Percentiles rank a stretch among this genome's conserved stretches.
Evolutionary conservation across 768 basidiomycete genomes (phyloP).

Genomic region (Podaxis sp.): DNA sequence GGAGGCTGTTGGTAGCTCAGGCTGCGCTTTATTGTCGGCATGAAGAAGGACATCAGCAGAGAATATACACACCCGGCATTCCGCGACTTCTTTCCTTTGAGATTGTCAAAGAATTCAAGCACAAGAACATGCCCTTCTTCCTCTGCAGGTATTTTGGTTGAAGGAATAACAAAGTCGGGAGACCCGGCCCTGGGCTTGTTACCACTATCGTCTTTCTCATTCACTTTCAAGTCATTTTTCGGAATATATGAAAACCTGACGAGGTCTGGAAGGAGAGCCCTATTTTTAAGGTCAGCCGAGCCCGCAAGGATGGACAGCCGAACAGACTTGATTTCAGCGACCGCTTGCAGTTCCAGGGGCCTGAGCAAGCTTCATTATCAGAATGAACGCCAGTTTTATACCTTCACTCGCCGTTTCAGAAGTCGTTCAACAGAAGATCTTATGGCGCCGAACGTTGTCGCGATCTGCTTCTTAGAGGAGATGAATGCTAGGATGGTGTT

Average conservation of each 20-base stretch:
- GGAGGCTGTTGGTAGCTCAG: slow-evolving; percentile 29
- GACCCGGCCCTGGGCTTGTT: slow-evolving; percentile 3
- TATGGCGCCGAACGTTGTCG: slow-evolving; percentile 74
- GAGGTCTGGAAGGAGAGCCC: slow-evolving; percentile 78
- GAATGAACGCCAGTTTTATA: not conserved
- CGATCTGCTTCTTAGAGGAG: slow-evolving; percentile 75
- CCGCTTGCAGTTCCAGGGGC: slow-evolving; percentile 71
- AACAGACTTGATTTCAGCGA: slow-evolving; percentile 81
- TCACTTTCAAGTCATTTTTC: slow-evolving; percentile 54
- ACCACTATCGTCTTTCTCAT: slow-evolving; percentile 24
- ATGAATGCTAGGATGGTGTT: slow-evolving; percentile 90
- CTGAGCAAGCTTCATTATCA: slow-evolving; percentile 34
- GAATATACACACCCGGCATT: slow-evolving; percentile 26
- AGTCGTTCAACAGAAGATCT: slow-evolving; percentile 79
- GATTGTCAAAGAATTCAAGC: slow-evolving; percentile 40
- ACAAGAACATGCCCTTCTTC: slow-evolving; percentile 42
- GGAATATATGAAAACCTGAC: slow-evolving; percentile 84
- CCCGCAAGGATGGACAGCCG: not conserved
- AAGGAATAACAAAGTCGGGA: slow-evolving; percentile 43
- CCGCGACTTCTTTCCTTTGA: slow-evolving; percentile 31
- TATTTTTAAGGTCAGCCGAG: slow-evolving; percentile 23
- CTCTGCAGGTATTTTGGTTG: slow-evolving; percentile 24
- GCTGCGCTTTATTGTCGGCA: not conserved
- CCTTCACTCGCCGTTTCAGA: slow-evolving; percentile 59
- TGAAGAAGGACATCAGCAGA: not conserved